Conservation (phyloP, 129 eudicot species). For the Erigeron canadensis region DNA sequence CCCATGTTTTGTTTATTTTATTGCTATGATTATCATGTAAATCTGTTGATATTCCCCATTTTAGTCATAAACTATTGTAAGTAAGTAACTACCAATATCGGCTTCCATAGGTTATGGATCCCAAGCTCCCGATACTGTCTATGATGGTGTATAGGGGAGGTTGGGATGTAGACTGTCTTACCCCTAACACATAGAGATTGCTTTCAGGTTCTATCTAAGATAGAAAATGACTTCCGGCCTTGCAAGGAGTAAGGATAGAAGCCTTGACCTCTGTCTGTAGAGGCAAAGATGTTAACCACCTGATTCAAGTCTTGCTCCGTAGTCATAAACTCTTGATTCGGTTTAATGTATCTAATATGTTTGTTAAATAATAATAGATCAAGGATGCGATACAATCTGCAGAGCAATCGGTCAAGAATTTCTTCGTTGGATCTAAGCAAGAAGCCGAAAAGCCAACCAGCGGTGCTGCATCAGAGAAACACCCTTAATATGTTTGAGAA, state of each 20-base stretch:
- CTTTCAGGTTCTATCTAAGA: too few species aligned
- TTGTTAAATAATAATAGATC: slow-evolving; percentile 47
- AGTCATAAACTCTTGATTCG: not conserved
- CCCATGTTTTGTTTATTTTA: not conserved
- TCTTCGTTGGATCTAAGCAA: slow-evolving; percentile 58
- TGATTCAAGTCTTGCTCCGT: too few species aligned
- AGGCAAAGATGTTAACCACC: not conserved
- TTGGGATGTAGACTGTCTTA: too few species aligned
- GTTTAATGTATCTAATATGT: slow-evolving; percentile 3
- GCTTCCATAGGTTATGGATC: too few species aligned
- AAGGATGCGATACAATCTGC: slow-evolving; percentile 58
- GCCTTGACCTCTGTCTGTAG: not conserved
- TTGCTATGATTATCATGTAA: not conserved
- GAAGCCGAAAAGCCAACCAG: slow-evolving; percentile 42
- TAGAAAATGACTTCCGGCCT: too few species aligned
- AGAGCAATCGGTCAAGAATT: slow-evolving; percentile 57
- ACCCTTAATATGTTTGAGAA: slow-evolving; percentile 31
- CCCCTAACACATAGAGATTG: too few species aligned
- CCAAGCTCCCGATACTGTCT: too few species aligned
- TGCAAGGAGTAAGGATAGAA: too few species aligned
- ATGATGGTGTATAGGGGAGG: too few species aligned
- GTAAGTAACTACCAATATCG: too few species aligned
- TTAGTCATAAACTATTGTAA: not conserved
- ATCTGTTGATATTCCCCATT: not conserved
- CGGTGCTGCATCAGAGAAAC: slow-evolving; percentile 36